These are phyloP conservation scores for Naematelia encephala DNA, from an alignment of 768 basidiomycete species.

Conservation along the genomic window DNA sequence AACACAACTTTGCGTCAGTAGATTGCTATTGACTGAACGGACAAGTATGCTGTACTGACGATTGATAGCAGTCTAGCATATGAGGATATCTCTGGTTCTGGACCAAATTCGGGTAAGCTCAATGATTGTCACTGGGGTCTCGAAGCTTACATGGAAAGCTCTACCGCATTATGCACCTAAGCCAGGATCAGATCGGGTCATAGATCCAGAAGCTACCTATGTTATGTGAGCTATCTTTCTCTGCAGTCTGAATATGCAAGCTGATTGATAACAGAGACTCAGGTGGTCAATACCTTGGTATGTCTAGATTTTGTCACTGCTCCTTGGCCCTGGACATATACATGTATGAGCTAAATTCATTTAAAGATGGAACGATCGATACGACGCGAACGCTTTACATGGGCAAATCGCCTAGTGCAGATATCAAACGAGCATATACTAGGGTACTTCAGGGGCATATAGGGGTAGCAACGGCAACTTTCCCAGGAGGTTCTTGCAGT, in stretches of 20 bases:
- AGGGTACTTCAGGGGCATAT: constrained; percentile 96
- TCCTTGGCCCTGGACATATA: background rate
- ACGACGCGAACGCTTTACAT: constrained; percentile 61
- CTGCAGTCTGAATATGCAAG: constrained; percentile 1
- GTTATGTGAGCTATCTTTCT: constrained; percentile 64
- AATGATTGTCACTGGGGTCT: background rate
- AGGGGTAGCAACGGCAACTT: constrained; percentile 82
- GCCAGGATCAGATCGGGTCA: constrained; percentile 64
- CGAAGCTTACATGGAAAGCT: constrained; percentile 54
- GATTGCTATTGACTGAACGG: constrained; percentile 45
- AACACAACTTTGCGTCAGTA: constrained; percentile 46
- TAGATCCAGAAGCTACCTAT: constrained; percentile 77
- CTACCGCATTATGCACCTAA: constrained; percentile 87
- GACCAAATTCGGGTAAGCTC: constrained; percentile 71
- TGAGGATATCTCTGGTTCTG: constrained; percentile 70
- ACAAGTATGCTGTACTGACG: no score
- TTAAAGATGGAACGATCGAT: constrained; percentile 76
- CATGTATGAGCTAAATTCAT: constrained; percentile 50
- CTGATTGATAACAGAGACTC: constrained; percentile 64
- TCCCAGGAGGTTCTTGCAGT: constrained; percentile 81
- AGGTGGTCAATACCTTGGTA: constrained; percentile 58
- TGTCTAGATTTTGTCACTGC: no score
- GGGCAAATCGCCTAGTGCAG: constrained; percentile 77
- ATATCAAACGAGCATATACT: constrained; percentile 80
- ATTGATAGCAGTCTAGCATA: constrained; percentile 39